Percentiles rank a stretch among this genome's conserved stretches.
Evolutionary conservation across 306 rosid species (phyloP).

Genomic region (Vicia sativa): DNA sequence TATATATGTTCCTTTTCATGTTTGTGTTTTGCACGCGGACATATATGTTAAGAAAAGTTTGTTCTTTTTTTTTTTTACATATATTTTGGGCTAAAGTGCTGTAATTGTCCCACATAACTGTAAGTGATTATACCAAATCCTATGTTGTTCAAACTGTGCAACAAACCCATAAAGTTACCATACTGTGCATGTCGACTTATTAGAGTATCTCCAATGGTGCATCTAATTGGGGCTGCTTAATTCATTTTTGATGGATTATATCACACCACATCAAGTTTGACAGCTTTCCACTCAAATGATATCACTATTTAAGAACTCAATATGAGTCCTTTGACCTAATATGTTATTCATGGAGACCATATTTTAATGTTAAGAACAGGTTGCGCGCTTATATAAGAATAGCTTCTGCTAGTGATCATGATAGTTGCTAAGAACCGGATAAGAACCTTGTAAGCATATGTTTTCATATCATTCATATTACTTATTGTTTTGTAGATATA

Average conservation of each 20-base stretch:
- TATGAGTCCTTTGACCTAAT: neutral
- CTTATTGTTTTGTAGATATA: neutral
- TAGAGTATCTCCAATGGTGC: neutral
- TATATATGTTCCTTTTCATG: neutral
- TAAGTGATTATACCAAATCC: neutral
- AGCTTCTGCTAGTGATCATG: neutral
- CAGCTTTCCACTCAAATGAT: neutral
- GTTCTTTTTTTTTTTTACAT: neutral
- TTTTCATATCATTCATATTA: neutral
- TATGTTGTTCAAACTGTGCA: constrained; percentile 3
- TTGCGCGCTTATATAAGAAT: neutral
- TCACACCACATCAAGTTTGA: neutral
- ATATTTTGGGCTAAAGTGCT: neutral
- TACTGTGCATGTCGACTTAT: neutral
- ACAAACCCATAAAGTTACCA: neutral
- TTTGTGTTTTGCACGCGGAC: constrained; percentile 18
- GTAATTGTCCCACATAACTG: constrained; percentile 1
- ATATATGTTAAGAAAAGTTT: constrained; percentile 9
- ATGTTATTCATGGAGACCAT: neutral
- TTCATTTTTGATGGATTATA: neutral
- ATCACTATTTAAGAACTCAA: neutral
- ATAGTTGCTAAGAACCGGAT: neutral
- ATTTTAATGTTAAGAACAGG: neutral
- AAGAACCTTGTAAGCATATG: constrained; percentile 1
- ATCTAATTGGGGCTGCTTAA: neutral